Percentiles rank a stretch among this genome's conserved stretches.
Evolutionary conservation across 2,329 filamentous ascomycete genomes (phyloP).

Genomic region (Sclerotinia nivalis): DNA sequence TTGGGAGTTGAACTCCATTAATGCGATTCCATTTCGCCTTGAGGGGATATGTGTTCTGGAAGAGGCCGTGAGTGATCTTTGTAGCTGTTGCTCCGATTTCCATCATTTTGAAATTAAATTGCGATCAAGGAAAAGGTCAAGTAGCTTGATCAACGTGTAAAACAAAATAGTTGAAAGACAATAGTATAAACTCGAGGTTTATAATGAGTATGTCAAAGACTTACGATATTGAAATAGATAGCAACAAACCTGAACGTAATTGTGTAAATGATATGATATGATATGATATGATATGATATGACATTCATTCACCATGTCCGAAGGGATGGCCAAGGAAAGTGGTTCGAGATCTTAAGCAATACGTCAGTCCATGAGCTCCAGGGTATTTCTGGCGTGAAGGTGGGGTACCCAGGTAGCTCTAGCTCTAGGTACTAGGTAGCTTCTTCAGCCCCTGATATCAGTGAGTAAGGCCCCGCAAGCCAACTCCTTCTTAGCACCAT

Average conservation of each 20-base stretch:
- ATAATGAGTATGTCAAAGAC: too few species aligned
- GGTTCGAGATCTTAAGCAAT: slow-evolving; percentile 1
- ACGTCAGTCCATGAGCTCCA: slow-evolving; percentile 9
- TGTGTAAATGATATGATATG: background rate
- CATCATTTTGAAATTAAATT: slow-evolving; percentile 36
- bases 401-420: background rate
- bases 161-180: background rate
- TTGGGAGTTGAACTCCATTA: slow-evolving; percentile 55
- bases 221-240: background rate
- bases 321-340: slow-evolving; percentile 11
- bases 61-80: slow-evolving; percentile 33
- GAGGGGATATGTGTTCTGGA: slow-evolving; percentile 41
- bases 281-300: background rate
- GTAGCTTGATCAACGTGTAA: background rate
- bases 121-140: background rate
- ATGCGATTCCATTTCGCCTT: slow-evolving; percentile 64
- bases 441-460: background rate
- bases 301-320: background rate
- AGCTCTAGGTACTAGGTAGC: background rate
- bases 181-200: background rate
- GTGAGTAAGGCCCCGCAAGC: too few species aligned
- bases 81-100: slow-evolving; percentile 33
- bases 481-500: too few species aligned
- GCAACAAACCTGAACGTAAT: background rate
- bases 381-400: background rate